A percentile compares a stretch with the other conserved stretches of the same genome.
Conservation (phyloP, 2,329 filamentous ascomycete genomes). For the Coniochaeta sp. region DNA sequence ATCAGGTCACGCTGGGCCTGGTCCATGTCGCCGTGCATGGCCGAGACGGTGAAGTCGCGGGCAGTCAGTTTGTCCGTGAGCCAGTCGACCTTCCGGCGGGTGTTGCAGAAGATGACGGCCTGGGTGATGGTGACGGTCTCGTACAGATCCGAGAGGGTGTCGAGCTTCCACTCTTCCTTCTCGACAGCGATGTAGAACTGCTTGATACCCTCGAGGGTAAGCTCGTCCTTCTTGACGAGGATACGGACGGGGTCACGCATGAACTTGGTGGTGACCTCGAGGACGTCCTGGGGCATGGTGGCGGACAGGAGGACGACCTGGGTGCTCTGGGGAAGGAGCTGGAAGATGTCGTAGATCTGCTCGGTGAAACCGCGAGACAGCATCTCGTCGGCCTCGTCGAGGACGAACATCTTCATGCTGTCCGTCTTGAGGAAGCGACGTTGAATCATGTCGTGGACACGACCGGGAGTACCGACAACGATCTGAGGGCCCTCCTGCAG, state of each 20-base stretch:
- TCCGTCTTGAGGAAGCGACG: slow-evolving; percentile 95
- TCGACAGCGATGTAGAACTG: slow-evolving; percentile 99
- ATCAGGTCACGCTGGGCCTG: slow-evolving; percentile 96
- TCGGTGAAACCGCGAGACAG: slow-evolving; percentile 99
- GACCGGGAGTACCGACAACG: slow-evolving; percentile 94
- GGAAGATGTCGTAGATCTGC: slow-evolving; percentile 99
- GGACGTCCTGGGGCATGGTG: slow-evolving; percentile 97
- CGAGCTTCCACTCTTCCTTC: slow-evolving; percentile 99
- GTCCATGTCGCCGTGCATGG: slow-evolving; percentile 99
- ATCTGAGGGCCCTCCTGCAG: slow-evolving; percentile 94
- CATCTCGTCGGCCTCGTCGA: slow-evolving; percentile 99
- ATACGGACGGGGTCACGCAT: slow-evolving; percentile 99
- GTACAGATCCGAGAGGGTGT: slow-evolving; percentile 97
- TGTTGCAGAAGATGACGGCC: slow-evolving; percentile 99
- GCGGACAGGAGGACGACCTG: slow-evolving; percentile 97
- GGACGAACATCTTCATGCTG: slow-evolving; percentile 99
- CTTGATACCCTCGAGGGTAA: slow-evolving; percentile 99
- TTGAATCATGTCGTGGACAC: slow-evolving; percentile 99
- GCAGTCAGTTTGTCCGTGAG: slow-evolving; percentile 98
- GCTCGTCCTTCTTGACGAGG: slow-evolving; percentile 98
- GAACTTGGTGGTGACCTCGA: slow-evolving; percentile 99
- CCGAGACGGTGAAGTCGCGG: slow-evolving; percentile 97
- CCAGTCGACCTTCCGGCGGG: slow-evolving; percentile 99
- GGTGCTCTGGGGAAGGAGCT: slow-evolving; percentile 93
- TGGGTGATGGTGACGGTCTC: slow-evolving; percentile 99